Percentiles rank a stretch among this genome's conserved stretches.
phyloP scores from a whole-genome alignment of 306 rosid genomes.

The Geum urbanum region DNA sequence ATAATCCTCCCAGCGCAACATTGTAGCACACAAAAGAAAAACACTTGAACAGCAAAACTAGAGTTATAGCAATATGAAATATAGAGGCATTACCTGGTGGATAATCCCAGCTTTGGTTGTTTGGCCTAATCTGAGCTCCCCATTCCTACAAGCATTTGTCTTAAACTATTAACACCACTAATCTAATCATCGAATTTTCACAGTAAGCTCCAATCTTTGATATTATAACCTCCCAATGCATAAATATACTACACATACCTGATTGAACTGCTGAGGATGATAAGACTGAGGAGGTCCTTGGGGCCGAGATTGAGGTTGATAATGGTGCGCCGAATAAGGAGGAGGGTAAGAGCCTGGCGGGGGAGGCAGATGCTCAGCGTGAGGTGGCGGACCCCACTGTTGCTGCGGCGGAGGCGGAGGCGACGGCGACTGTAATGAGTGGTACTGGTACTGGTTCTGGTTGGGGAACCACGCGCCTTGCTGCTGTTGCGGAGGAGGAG shows the following conservation, averaged over 20 bases:
- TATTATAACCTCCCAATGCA: background rate
- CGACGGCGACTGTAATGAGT: constrained; percentile 38
- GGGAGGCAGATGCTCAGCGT: constrained; percentile 31
- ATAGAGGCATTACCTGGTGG: constrained; percentile 51
- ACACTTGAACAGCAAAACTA: background rate
- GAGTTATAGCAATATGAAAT: too few relatives aligned
- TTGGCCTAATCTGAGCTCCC: constrained; percentile 60
- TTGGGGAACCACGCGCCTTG: constrained; percentile 52
- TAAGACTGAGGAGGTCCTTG: constrained; percentile 43
- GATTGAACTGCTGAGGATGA: constrained; percentile 45
- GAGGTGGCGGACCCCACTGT: constrained; percentile 69
- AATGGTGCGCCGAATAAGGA: constrained; percentile 37
- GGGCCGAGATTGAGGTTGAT: constrained; percentile 49
- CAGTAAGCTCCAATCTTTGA: background rate
- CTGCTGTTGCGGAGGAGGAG: constrained; percentile 34
- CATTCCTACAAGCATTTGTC: constrained; percentile 54
- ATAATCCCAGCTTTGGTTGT: constrained; percentile 55
- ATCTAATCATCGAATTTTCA: background rate
- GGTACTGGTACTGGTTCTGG: constrained; percentile 79
- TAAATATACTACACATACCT: background rate
- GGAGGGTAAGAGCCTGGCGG: constrained; percentile 52
- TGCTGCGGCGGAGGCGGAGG: constrained; percentile 60
- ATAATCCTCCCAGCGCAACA: background rate
- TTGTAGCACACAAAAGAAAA: background rate
- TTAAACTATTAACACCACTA: background rate